Evolutionary conservation across 345 rosid genomes (phyloP), one percentile per base, ranked within the genome.

Genomic region (Anastatica hierochuntica): DNA sequence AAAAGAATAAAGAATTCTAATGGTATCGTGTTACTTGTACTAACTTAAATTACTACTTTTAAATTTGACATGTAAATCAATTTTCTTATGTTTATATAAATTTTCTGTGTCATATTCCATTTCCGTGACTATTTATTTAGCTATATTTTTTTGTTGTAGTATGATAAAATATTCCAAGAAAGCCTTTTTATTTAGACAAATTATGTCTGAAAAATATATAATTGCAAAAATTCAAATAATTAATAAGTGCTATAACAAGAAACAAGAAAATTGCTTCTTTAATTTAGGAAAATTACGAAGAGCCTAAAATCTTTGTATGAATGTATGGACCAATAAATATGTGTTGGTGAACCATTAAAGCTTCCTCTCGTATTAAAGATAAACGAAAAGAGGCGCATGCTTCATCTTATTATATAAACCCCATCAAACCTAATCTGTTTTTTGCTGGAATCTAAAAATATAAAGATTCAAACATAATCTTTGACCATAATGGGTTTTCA

Each of bases 321-420:
- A 44, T 30, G 10, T 38, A 51, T 29, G 0, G 55, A 40, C 34
- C 7, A 51, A 45, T 45, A 63, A 63, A 63, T 63, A 45, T 16
- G 66, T 46, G 74, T 64, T 43, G 74, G 64, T 69, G 64, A 69
- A 64, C 74, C 59, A 69, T 29, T 52, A 68, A 56, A 35, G 59
- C 53, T 45, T 54, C 24, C 38, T 44, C 24, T 48, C 46, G 37
- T 63, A n/a, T n/a, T n/a, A 69, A 51, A 54, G 66, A 49, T 21
- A 42, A 58, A 56, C 54, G 59, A 27, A 58, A 66, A 58, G 64
- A 58, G 54, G 16, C 50, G 60, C 38, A 53, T 30, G 26, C 62
- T 53, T 59, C 45, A 16, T 59, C 60, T 21, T 67, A 67, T 59
- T 69, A 56, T 69, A 69, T 49, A 69, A 68, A 56, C 56, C 24